A percentile compares a stretch with the other conserved stretches of the same genome.
These are phyloP conservation scores for Coccomyxa sp. DNA, from an alignment of 139 green algal species.

Conservation along the genomic window DNA sequence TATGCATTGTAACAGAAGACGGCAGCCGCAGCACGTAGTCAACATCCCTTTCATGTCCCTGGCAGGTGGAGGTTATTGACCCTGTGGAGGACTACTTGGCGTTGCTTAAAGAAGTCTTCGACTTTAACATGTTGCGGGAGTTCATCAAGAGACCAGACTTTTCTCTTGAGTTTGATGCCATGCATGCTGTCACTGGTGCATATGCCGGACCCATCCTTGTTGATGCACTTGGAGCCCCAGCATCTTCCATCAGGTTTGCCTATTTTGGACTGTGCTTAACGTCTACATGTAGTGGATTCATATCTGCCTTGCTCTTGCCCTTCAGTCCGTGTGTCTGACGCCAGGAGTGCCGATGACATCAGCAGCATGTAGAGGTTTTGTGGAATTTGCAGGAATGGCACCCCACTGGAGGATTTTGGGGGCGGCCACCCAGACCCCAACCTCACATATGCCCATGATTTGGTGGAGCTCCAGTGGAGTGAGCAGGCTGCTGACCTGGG, in stretches of 20 bases:
- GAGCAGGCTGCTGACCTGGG: slow-evolving; percentile 77
- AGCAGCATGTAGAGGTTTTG: too few relatives aligned
- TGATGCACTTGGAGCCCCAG: slow-evolving; percentile 66
- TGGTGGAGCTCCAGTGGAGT: slow-evolving; percentile 78
- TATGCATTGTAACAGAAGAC: background rate
- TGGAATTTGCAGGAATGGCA: slow-evolving; percentile 36
- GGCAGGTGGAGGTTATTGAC: slow-evolving; percentile 91
- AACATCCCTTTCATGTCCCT: too few relatives aligned
- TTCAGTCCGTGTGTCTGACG: background rate
- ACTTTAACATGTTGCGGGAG: slow-evolving; percentile 83
- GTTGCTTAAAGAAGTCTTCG: slow-evolving; percentile 88
- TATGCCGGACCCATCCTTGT: slow-evolving; percentile 94
- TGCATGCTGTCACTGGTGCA: slow-evolving; percentile 94
- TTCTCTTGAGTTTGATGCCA: slow-evolving; percentile 89
- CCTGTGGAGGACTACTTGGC: slow-evolving; percentile 89
- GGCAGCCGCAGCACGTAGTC: too few relatives aligned
- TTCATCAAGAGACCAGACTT: slow-evolving; percentile 89
- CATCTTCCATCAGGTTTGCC: slow-evolving; percentile 34
- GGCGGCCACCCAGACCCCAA: slow-evolving; percentile 98
- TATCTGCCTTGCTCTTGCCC: background rate
- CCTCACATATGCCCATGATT: slow-evolving; percentile 97
- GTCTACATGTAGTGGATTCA: background rate
- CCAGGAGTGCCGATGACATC: background rate
- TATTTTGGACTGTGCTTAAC: too few relatives aligned
- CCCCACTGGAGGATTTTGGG: slow-evolving; percentile 86